Evolutionary conservation across 202 grass and related monocot species (phyloP).

Genomic region (Cymbopogon flexuosus): DNA sequence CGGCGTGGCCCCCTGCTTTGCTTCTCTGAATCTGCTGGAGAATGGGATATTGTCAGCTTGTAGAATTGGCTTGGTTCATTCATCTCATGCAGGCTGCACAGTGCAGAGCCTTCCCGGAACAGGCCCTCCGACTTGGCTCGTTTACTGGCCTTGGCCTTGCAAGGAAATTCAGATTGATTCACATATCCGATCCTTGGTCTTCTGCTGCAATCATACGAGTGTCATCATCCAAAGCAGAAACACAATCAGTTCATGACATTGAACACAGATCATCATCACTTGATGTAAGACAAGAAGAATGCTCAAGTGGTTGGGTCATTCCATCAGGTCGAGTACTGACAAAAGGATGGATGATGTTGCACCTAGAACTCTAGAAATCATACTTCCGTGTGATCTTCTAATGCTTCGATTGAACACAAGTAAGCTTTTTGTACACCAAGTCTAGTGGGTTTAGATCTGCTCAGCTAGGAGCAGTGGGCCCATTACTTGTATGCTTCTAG

Average conservation of each 20-base stretch:
- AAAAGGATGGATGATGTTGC: background rate
- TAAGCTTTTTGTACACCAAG: background rate
- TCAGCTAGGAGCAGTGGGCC: background rate
- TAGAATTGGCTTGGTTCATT: background rate
- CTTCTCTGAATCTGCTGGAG: constrained; percentile 12
- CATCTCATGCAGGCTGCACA: constrained; percentile 15
- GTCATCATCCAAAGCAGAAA: constrained; percentile 3
- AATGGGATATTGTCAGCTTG: constrained; percentile 23
- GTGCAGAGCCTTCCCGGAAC: background rate
- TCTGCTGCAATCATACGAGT: background rate
- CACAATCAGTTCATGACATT: background rate
- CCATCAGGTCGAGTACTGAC: background rate
- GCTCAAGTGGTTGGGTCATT: background rate
- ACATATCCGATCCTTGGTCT: constrained; percentile 6
- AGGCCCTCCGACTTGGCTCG: background rate
- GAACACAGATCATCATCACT: background rate
- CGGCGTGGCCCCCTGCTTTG: constrained; percentile 22
- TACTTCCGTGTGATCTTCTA: background rate
- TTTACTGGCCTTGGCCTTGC: background rate
- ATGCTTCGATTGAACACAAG: background rate
- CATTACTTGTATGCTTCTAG: background rate
- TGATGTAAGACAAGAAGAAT: background rate
- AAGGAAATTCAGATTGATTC: background rate
- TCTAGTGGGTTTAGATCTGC: background rate
- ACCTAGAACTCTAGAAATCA: background rate